Evolutionary conservation across 176 grass and related monocot genomes (phyloP), one percentile per base, ranked within the genome.

Genomic region (Oryza glumipatula): DNA sequence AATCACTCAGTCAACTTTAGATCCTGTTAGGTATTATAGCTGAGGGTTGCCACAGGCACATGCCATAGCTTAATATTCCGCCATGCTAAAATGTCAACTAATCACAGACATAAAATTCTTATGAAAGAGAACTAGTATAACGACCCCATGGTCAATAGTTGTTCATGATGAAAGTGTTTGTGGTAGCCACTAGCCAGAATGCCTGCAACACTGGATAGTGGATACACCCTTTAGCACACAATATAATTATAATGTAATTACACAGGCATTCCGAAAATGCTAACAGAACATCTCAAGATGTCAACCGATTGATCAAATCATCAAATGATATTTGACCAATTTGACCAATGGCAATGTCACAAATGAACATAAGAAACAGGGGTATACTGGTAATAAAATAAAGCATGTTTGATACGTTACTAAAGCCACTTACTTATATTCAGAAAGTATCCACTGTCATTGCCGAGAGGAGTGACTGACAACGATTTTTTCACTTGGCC

Each of bases 401-500:
- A 63, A 63, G 7, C 58, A 63, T 63, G 58, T 0, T 23, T 63
- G 21, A 43, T 70, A 16, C n/a, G 77, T 22, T 76, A 26, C 19
- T 33, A 23, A 67, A 76, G 14, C 19, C 7, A 86, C 96, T 90
- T 90, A 98, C 96, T 77, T 66, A 98, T 84, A 90, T 92, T 96
- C 48, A 95, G 58, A 39, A 91, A 91, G 86, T 92, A 96, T 61
- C 96, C 96, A 82, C 63, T 85, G 21, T 86, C 85, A 82, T 65
- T 93, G 76, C 73, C 85, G 15, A 86, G 58, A 60, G 93, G 96
- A 84, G 91, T 77, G 54, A 98, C 65, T 2, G 88, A 85, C 47
- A 98, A 72, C 26, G 89, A 85, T 71, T 98, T 98, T 78, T 88
- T 95, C 68, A 98, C 88, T 82, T 94, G 93, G 26, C 96, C 96